Evolutionary conservation across 495 filamentous ascomycete genomes (phyloP), one percentile per base, ranked within the genome.

Genomic region (Tuber microsphaerosporum): DNA sequence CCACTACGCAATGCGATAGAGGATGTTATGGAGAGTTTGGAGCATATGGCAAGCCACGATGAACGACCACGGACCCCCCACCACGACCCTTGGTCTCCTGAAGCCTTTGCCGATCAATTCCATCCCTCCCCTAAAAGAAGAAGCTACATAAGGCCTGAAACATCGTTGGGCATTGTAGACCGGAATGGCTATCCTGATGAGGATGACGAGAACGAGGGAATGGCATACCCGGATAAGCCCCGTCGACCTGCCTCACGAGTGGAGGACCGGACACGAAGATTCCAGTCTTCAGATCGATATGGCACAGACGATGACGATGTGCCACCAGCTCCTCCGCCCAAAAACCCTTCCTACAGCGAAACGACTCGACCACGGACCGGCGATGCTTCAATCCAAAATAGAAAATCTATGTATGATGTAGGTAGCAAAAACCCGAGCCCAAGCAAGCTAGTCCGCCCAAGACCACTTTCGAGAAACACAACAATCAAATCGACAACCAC

Each of bases 1-100:
- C 96, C 95, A 0, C 84, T 99, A 2, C 86, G 94, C 71, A 92
- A 93, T 83, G 95, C 95, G 0, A 98, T 98, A 94, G 94, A 97
- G 81, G 95, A 96, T 85, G 94, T 99, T 19, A 98, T 98, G 90
- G 93, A 94, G 75, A 97, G 95, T 45, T 85, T 99, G 72, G 89
- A 98, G 82, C 93, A 93, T 77, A 93, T 99, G 90, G 91, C 90
- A 68, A 43, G 73, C 41, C 73, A 75, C 26, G 26, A 86, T 91
- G 78, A 85, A 88, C 76, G 86, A 85, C 31, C 88, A 89, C 22
- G 88, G 90, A 75, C 83, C 83, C 43, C 87, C 88, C 56, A 56
- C 48, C 43, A 85, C 90, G 90, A 93, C 83, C 92, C 94, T 19
- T 99, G 95, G 95, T 95, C 94, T 2, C 94, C 92, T 2, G 93